Conservation (phyloP, 1,284 basidiomycete species). For the Microbotryum lychnidis-dioicae region DNA sequence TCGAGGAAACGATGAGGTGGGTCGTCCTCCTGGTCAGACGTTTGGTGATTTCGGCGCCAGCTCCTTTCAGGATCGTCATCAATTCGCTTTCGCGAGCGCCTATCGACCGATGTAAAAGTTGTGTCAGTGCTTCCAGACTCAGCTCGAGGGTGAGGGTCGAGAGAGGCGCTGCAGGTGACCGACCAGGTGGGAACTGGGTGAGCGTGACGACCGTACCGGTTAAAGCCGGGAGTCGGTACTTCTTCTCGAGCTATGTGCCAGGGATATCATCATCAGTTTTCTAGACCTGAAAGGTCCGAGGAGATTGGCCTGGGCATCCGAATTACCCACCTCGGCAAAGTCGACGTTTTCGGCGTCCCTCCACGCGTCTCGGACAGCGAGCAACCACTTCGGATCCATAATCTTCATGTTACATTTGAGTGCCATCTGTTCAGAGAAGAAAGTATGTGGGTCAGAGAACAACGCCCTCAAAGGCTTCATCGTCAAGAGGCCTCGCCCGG, state of each 20-base stretch:
- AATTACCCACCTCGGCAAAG: slow-evolving; percentile 45
- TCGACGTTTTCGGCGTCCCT: slow-evolving; percentile 65
- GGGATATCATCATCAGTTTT: too few species aligned
- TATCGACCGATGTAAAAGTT: slow-evolving; percentile 7
- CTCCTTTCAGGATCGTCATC: slow-evolving; percentile 3
- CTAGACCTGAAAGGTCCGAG: background rate
- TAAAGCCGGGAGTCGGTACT: slow-evolving; percentile 59
- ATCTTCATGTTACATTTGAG: slow-evolving; percentile 64
- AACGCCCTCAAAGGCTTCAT: background rate
- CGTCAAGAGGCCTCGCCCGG: background rate
- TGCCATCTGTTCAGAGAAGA: slow-evolving; percentile 51
- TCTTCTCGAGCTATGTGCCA: slow-evolving; percentile 46
- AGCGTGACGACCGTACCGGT: slow-evolving; percentile 54
- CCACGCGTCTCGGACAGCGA: slow-evolving; percentile 61
- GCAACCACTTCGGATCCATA: slow-evolving; percentile 61
- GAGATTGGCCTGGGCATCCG: slow-evolving; percentile 7
- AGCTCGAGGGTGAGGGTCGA: background rate
- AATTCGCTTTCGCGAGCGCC: slow-evolving; percentile 2
- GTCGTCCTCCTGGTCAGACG: slow-evolving; percentile 16
- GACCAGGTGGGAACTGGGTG: slow-evolving; percentile 41
- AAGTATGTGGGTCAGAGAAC: background rate
- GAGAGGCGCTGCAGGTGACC: background rate
- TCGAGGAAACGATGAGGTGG: slow-evolving; percentile 34
- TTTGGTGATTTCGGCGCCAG: slow-evolving; percentile 24
- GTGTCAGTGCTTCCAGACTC: background rate